Evolutionary conservation across 495 filamentous ascomycete genomes (phyloP), one percentile per base, ranked within the genome.

Genomic region (Penicillium steckii): DNA sequence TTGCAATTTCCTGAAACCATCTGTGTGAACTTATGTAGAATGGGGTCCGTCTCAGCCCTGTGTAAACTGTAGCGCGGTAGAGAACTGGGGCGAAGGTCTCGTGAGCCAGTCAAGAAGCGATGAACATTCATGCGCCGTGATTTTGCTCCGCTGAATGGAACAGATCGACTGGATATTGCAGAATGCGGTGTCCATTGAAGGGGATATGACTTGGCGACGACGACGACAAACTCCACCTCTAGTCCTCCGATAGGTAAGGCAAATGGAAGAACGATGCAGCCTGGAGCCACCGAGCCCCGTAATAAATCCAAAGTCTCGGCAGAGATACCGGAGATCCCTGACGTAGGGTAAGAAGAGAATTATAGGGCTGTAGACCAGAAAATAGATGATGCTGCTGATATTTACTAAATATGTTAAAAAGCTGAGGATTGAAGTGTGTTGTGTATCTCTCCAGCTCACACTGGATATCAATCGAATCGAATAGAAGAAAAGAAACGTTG

Each of bases 201-300:
- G 44, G 27, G 32, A 35, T 46, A 17, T 25, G n/a, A 37, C 33
- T 55, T 40, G 54, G 42, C 48, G 56, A 64, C 38, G 32, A 9
- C n/a, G 19, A 27, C 12, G 46, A 12, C n/a, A 52, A 44, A 30
- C 53, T 55, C 60, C 59, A 65, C 53, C n/a, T 38, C 15, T 35
- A 23, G 8, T 19, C 2, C 18, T 48, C 48, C 50, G 50, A 63
- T 61, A 63, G 52, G 56, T 24, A 51, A 44, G 21, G 18, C n/a
- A n/a, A n/a, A n/a, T n/a, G n/a, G n/a, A 12, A 49, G 46, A 66
- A 66, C 4, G 48, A 66, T 58, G 62, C 33, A 63, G 62, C 62
- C 62, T 66, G 50, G 57, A 51, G 32, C 49, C 43, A 53, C 41
- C 17, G 44, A 15, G 62, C 51, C 60, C 62, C 62, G 47, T 66